These are phyloP conservation scores for Graphilbum ipis-grandicollis DNA, from an alignment of 2,329 filamentous ascomycete species.

Conservation along the genomic window DNA sequence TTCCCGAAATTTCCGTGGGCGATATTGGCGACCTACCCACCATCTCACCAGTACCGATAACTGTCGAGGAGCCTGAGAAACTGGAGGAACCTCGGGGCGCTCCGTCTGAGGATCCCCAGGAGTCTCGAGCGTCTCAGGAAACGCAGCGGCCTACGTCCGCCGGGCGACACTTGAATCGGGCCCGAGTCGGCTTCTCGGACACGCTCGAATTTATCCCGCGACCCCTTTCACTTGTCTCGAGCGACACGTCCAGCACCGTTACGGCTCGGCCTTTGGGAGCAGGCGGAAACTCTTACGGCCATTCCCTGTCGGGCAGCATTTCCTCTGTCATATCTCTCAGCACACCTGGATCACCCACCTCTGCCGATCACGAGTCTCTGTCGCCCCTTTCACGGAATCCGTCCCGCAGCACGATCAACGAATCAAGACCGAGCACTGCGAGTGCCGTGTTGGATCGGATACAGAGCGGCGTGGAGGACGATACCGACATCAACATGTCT, in stretches of 20 bases:
- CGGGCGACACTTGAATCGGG: conserved; percentile 21
- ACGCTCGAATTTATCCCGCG: conserved; percentile 69
- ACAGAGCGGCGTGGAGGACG: conserved; percentile 18
- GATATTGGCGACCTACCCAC: too few species aligned
- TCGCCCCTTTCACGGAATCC: conserved; percentile 20
- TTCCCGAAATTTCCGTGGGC: too few species aligned
- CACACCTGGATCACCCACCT: conserved; percentile 22
- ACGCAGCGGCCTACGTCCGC: conserved; percentile 2
- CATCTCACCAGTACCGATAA: too few species aligned
- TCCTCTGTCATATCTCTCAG: conserved; percentile 54
- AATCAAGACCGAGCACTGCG: conserved; percentile 50
- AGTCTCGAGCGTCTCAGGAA: too few species aligned
- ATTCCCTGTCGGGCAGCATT: conserved; percentile 63
- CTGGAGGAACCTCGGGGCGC: too few species aligned
- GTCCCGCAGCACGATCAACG: conserved; percentile 21
- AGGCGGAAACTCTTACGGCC: conserved; percentile 21
- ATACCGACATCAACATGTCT: conserved; percentile 14
- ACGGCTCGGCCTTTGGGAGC: conserved; percentile 35
- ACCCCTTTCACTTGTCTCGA: conserved; percentile 69
- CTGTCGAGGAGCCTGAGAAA: too few species aligned
- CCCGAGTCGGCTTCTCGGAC: conserved; percentile 69
- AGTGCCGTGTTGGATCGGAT: conserved; percentile 47
- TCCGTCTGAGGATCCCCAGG: too few species aligned
- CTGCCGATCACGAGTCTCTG: conserved; percentile 21
- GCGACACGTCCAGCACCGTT: conserved; percentile 62